Evolutionary conservation across 306 rosid species (phyloP).

Genomic region (Rubus parviflorus): DNA sequence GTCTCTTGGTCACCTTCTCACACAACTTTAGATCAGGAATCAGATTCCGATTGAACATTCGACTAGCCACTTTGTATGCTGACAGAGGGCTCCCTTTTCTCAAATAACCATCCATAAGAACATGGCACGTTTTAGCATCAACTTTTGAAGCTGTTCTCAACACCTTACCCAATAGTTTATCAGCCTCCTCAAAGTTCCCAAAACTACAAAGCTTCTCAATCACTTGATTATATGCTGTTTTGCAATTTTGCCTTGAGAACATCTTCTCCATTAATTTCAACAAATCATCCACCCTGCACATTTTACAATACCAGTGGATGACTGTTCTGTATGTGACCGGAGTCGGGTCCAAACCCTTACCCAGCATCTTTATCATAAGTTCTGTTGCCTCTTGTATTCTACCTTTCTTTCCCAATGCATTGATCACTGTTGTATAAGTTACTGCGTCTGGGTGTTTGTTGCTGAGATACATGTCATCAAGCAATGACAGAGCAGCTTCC

Average conservation of each 20-base stretch:
- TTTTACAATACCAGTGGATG: constrained; percentile 69
- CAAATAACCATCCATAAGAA: constrained; percentile 69
- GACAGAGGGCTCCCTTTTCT: constrained; percentile 58
- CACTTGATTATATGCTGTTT: constrained; percentile 68
- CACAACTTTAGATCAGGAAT: constrained; percentile 81
- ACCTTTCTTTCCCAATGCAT: constrained; percentile 72
- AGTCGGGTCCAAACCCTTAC: constrained; percentile 73
- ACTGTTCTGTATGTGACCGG: constrained; percentile 79
- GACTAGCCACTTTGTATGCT: constrained; percentile 76
- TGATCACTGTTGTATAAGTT: constrained; percentile 73
- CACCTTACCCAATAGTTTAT: constrained; percentile 64
- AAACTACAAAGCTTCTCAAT: constrained; percentile 81
- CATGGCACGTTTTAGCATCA: constrained; percentile 80
- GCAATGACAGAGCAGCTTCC: constrained; percentile 73
- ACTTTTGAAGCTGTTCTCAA: constrained; percentile 83
- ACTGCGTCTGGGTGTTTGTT: constrained; percentile 79
- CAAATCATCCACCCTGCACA: constrained; percentile 66
- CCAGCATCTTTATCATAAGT: constrained; percentile 63
- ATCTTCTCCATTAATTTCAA: constrained; percentile 63
- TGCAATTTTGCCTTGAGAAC: constrained; percentile 54
- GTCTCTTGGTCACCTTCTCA: constrained; percentile 62
- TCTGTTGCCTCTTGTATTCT: constrained; percentile 69
- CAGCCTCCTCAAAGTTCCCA: constrained; percentile 75
- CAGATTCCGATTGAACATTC: constrained; percentile 82
- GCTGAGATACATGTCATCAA: constrained; percentile 84